Evolutionary conservation across 352 stramenopile species (phyloP).

Genomic region (Poterioochromonas sp.): DNA sequence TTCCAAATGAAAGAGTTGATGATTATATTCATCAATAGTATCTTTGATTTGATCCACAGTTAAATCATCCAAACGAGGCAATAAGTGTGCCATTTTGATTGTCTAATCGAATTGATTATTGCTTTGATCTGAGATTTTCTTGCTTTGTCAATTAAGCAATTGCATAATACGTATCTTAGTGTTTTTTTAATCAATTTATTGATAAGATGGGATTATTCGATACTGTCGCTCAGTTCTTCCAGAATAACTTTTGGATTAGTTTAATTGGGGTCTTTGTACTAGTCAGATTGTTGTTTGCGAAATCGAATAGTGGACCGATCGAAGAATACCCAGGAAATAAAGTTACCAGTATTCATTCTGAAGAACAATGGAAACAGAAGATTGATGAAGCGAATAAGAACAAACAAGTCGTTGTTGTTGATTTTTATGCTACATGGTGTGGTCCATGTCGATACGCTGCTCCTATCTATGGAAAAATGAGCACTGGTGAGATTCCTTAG

Average conservation of each 20-base stretch:
- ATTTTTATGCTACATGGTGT: conserved; percentile 31
- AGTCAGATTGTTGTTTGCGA: neutral
- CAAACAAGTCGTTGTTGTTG: neutral
- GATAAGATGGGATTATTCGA: no score
- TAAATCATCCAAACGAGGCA: neutral
- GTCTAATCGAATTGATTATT: no score
- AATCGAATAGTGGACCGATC: neutral
- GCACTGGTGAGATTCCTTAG: neutral
- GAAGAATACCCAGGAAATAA: conserved; percentile 21
- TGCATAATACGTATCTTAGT: no score
- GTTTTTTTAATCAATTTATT: no score
- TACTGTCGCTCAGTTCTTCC: no score
- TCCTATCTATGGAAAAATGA: conserved; percentile 16
- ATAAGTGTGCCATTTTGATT: no score
- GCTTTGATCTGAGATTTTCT: no score
- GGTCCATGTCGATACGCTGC: neutral
- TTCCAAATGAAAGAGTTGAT: conserved; percentile 2
- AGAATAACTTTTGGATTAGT: no score
- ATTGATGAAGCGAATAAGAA: neutral
- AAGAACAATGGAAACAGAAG: neutral
- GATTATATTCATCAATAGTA: neutral
- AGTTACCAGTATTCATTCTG: neutral
- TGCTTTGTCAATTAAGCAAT: no score
- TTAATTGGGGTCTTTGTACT: neutral
- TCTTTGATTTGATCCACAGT: neutral